Base-by-base conservation (phyloP, 2,329 filamentous ascomycete species). In the Triangularia verruculosa region DNA sequence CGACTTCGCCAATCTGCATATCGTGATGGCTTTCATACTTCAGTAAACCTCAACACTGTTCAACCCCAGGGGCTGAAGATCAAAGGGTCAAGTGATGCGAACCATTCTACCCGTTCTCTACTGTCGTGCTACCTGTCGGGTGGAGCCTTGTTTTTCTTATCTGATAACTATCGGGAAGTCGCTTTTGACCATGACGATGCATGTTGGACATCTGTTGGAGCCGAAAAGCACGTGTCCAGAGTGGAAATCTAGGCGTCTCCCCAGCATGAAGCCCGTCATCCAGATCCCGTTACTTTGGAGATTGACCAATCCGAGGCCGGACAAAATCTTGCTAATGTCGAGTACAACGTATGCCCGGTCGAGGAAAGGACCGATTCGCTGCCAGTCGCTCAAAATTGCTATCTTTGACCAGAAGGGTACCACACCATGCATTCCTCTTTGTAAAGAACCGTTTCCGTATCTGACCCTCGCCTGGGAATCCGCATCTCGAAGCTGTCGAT, bases 401-500 rank as follows among this genome's bases (percentile, higher is more conserved):
- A 54, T 28, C 22, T 25, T 25, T 28, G n/a, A 27, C 52, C 52
- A 25, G 15, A 54, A 54, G 52, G 22, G 22, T 28, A 25, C 22
- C 52, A 28, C 4, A 25, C n/a, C 22, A 54, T 54, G 52, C 22
- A 54, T 17, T 13, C 32, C 34, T 43, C 39, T 4, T n/a, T 43
- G 56, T 58, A 58, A 8, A 58, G 17, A 11, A 43, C 20, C 17
- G 11, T 20, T 20, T 20, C 39, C 11, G 6, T 68, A 67, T 34
- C 53, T 66, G 43, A 24, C 22, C 24, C 17, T 9, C 56, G 57
- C 2, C 61, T 63, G 17, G 77, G 76, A 22, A 80, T 71, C 57
- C 64, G 68, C 74, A 79, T 75, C 22, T 73, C 70, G 24, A 80
- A 73, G 20, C 68, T 65, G 54, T 72, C 72, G 12, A 70, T 60